Evolutionary conservation across 352 stramenopile genomes (phyloP), one percentile per base, ranked within the genome.

Genomic region (Globisporangium canariense): DNA sequence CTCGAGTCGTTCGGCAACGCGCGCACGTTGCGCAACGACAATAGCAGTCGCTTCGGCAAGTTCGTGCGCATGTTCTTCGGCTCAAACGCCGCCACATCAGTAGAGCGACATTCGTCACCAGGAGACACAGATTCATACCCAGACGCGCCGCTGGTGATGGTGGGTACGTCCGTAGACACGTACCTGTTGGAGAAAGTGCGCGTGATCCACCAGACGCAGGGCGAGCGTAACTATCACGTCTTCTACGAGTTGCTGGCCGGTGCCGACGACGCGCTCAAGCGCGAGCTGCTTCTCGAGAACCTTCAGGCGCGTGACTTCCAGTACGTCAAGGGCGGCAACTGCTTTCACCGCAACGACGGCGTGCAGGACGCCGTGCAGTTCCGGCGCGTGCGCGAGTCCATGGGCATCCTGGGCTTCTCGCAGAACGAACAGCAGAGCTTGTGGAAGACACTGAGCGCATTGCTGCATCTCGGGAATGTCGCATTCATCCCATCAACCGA

Each of bases 101-200:
- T 30, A 55, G 28, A 8, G 7, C 9, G 18, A 28, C 16, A 49
- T n/a, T 20, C n/a, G 2, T 9, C 45, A 47, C 13, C 32, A 41
- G 53, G n/a, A 18, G 11, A 58, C 22, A 11, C 32, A 9, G 8
- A 43, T 10, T 8, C 18, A 8, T 7, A 43, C 5, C 7, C 18
- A 8, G 53, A 73, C 43, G 78, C 59, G 32, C 52, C 52, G 56
- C 66, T 75, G 71, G 75, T 34, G 45, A 94, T 97, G 67, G 74
- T 84, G n/a, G 75, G 75, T 2, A 92, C 78, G 46, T 88, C 77
- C 0, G 77, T 84, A 54, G 80, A 95, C 59, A 97, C 88, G 14
- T 98, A 98, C 61, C 69, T 98, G 4, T 77, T 98, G 55, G 95
- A 98, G 74, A 98, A 98, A 66, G 89, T 96, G 50, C 84, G 90